phyloP scores from a whole-genome alignment of 2,329 filamentous ascomycete genomes.

The Davidsoniella virescens region DNA sequence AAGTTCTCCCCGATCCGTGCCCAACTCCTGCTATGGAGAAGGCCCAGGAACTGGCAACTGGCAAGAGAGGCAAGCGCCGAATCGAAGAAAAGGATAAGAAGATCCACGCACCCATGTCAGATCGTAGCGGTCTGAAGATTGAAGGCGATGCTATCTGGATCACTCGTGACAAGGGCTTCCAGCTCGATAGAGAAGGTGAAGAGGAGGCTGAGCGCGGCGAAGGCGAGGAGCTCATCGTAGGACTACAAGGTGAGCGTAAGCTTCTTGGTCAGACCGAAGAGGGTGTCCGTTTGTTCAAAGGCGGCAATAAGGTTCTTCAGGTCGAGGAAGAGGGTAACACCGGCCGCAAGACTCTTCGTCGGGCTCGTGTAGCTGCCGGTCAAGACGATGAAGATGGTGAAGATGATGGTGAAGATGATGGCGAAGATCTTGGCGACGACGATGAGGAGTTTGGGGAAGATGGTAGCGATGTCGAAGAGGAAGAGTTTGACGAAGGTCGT shows the following conservation, averaged over 20 bases:
- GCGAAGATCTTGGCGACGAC: conserved; percentile 23
- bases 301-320: conserved; percentile 50
- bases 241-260: conserved; percentile 65
- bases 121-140: conserved; percentile 87
- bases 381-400: conserved; percentile 41
- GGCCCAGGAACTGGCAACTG: conserved; percentile 65
- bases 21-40: conserved; percentile 86
- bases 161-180: conserved; percentile 53
- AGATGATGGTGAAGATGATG: conserved; percentile 29
- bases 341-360: conserved; percentile 43
- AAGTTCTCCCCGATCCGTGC: conserved; percentile 82
- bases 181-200: conserved; percentile 56
- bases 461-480: conserved; percentile 38
- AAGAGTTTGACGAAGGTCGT: conserved; percentile 42
- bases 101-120: conserved; percentile 93
- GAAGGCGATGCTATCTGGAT: conserved; percentile 96
- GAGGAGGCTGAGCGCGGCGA: conserved; percentile 67
- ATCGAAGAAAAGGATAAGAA: conserved; percentile 95
- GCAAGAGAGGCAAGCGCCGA: conserved; percentile 63
- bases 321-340: conserved; percentile 35
- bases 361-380: conserved; percentile 40
- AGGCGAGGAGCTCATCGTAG: conserved; percentile 87
- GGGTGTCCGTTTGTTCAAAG: conserved; percentile 73
- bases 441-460: conserved; percentile 24
- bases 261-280: conserved; percentile 69